phyloP scores from a whole-genome alignment of 1,139 yeast genomes.

The Meyerozyma smithsonii region DNA sequence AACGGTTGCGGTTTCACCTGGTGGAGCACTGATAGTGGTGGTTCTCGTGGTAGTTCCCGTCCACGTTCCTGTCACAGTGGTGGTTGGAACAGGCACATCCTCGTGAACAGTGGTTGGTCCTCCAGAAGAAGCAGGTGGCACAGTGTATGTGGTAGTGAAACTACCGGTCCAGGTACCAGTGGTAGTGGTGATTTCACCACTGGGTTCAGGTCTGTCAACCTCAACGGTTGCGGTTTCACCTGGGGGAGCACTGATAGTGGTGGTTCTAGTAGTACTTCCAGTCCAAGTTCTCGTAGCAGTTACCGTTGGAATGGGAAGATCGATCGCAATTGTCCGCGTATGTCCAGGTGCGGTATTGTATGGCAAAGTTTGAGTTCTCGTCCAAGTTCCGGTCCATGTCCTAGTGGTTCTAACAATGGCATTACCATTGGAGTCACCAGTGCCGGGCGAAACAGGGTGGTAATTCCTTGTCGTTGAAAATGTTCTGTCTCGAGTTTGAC shows the following conservation, averaged over 20 bases:
- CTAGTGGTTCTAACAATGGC: conserved; percentile 17
- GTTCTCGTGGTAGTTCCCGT: conserved; percentile 4
- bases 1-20: conserved; percentile 4
- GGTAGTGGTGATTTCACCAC: conserved; percentile 11
- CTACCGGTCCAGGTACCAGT: conserved; percentile 9
- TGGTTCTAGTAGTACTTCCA: conserved; percentile 3
- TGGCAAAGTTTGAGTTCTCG: conserved; percentile 17
- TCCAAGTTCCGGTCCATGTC: conserved; percentile 21
- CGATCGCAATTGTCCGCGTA: conserved; percentile 11
- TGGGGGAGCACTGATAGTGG: conserved; percentile 7
- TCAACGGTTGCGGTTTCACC: conserved; percentile 11
- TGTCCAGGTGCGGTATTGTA: conserved; percentile 6
- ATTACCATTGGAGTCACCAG: conserved; percentile 18
- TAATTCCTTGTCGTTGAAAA: background rate
- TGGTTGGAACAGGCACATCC: conserved; percentile 5
- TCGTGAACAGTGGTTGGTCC: conserved; percentile 5
- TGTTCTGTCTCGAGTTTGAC: background rate
- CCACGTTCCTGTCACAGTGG: conserved; percentile 3
- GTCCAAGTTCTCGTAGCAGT: conserved; percentile 7
- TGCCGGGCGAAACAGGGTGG: conserved; percentile 5
- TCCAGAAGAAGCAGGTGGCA: conserved; percentile 1
- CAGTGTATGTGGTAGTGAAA: background rate
- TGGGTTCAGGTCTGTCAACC: conserved; percentile 16
- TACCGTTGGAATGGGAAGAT: conserved; percentile 12
- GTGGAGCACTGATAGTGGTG: conserved; percentile 3